Evolutionary conservation across 2,329 filamentous ascomycete genomes (phyloP).

Genomic region (Fusarium subglutinans): DNA sequence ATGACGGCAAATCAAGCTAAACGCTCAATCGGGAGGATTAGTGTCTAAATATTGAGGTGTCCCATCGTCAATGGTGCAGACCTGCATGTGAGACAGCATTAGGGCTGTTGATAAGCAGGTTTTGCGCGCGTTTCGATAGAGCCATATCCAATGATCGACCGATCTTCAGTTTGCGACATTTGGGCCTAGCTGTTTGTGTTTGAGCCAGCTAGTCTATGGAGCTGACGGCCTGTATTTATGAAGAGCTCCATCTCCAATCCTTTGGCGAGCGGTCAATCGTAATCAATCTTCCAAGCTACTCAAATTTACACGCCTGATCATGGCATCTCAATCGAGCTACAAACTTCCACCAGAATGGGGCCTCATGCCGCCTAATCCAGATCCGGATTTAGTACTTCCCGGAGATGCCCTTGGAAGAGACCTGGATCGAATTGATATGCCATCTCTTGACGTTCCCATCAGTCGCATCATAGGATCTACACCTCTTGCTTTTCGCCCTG

Average conservation of each 20-base stretch:
- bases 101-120: neutral
- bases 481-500: neutral
- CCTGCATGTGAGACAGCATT: neutral
- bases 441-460: neutral
- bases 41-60: rapidly evolving
- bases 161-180: neutral
- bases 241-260: neutral
- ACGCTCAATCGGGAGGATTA: neutral
- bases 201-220: neutral
- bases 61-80: neutral
- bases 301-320: rapidly evolving
- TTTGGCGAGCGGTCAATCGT: neutral
- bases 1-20: neutral
- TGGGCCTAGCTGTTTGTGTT: neutral
- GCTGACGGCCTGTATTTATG: neutral
- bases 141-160: neutral
- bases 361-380: neutral
- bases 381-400: neutral
- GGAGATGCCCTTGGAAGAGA: neutral
- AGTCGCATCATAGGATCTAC: neutral
- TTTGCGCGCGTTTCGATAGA: neutral
- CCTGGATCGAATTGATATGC: neutral
- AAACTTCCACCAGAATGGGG: neutral
- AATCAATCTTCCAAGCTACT: rapidly evolving
- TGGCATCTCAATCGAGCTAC: neutral